A percentile compares a stretch with the other conserved stretches of the same genome.
Evolutionary conservation across 2,329 filamentous ascomycete species (phyloP).

Genomic region (Huntiella bhutanensis): DNA sequence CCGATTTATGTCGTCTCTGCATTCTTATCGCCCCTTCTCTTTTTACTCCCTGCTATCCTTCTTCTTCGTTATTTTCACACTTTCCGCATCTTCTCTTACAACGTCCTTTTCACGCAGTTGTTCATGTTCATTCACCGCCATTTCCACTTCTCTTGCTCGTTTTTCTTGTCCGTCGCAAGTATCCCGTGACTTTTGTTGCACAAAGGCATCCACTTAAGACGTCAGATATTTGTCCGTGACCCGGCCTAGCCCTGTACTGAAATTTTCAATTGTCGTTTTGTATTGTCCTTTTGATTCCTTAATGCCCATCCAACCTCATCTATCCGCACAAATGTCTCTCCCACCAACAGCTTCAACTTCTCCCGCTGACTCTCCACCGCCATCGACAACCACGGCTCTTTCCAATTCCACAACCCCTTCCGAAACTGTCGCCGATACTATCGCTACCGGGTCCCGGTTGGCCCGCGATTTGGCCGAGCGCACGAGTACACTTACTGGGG

Average conservation of each 20-base stretch:
- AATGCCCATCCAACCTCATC: too few relatives aligned
- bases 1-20: background rate
- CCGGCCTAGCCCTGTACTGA: background rate
- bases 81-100: background rate
- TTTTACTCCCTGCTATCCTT: background rate
- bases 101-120: background rate
- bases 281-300: background rate
- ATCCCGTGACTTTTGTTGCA: background rate
- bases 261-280: background rate
- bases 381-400: background rate
- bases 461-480: slow-evolving; percentile 33
- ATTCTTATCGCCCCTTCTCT: background rate
- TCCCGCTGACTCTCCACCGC: background rate
- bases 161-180: background rate
- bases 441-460: too few relatives aligned
- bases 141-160: background rate
- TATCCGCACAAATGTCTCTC: too few relatives aligned
- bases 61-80: background rate
- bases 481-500: slow-evolving; percentile 49
- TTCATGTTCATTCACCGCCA: background rate
- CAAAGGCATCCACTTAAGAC: background rate
- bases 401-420: background rate
- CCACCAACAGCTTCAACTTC: background rate
- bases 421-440: slow-evolving; percentile 20
- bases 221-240: background rate